phyloP scores from a whole-genome alignment of 371 early-diverging fungal genomes.

The Entomophthora muscae region DNA sequence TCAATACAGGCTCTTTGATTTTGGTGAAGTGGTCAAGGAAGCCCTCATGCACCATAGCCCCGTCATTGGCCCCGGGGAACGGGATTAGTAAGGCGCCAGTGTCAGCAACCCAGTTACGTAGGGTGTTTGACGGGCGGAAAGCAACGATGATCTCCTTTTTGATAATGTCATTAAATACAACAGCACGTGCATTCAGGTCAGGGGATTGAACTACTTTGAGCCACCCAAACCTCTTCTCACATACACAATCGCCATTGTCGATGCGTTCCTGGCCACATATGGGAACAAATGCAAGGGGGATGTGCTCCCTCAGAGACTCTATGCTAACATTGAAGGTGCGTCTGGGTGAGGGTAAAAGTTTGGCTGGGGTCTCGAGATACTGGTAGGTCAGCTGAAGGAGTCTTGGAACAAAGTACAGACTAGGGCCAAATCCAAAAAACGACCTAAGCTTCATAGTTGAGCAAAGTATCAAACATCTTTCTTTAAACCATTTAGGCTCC shows the following conservation, averaged over 20 bases:
- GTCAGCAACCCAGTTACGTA: neutral
- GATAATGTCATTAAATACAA: neutral
- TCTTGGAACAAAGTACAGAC: too few species aligned
- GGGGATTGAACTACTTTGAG: neutral
- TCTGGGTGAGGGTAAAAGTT: too few species aligned
- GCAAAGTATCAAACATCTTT: too few species aligned
- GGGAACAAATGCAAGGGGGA: too few species aligned
- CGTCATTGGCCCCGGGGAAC: neutral
- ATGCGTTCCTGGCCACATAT: neutral
- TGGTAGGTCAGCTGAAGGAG: too few species aligned
- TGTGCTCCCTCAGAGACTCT: too few species aligned
- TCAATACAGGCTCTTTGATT: neutral
- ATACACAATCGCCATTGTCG: neutral
- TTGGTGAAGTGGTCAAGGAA: neutral
- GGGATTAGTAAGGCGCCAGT: neutral
- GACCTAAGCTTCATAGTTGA: too few species aligned
- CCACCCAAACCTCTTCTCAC: neutral
- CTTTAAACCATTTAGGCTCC: too few species aligned
- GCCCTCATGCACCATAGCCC: neutral
- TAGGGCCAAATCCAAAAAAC: too few species aligned
- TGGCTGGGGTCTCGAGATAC: too few species aligned
- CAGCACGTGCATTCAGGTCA: neutral
- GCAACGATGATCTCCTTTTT: neutral
- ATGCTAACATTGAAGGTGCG: too few species aligned
- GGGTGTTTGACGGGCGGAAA: neutral